A percentile compares a stretch with the other conserved stretches of the same genome.
phyloP scores from a whole-genome alignment of 305 asterid species.

The Fraxinus velutina region DNA sequence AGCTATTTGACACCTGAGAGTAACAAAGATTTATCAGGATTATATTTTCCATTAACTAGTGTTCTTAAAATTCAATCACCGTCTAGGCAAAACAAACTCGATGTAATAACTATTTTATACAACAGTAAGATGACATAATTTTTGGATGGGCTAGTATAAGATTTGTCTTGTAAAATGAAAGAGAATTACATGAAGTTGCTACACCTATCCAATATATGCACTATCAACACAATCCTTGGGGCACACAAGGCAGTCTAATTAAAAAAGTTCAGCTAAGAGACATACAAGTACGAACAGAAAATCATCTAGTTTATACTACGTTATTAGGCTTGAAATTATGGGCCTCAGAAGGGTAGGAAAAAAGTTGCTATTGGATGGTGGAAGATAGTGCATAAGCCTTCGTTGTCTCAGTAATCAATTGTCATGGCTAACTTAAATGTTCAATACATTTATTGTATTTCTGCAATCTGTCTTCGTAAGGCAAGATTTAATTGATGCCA shows the following conservation, averaged over 20 bases:
- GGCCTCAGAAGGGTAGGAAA: background rate
- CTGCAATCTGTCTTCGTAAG: background rate
- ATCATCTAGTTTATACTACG: constrained; percentile 1
- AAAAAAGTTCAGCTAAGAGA: background rate
- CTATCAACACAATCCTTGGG: background rate
- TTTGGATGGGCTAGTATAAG: background rate
- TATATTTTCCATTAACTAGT: constrained; percentile 8
- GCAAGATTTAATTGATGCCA: constrained; percentile 1
- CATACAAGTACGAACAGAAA: background rate
- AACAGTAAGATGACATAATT: background rate
- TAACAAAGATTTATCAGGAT: constrained; percentile 24
- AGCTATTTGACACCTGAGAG: constrained; percentile 90
- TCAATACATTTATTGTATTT: background rate
- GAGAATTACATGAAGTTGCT: background rate
- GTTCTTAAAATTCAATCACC: constrained; percentile 5
- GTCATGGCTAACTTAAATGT: constrained; percentile 8
- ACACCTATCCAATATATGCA: constrained; percentile 2
- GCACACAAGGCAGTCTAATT: background rate
- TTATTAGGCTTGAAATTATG: constrained; percentile 3
- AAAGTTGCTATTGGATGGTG: background rate
- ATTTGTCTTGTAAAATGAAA: background rate
- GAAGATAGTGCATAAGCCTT: constrained; percentile 6
- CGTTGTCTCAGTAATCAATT: background rate
- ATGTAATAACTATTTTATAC: background rate
- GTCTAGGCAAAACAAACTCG: background rate